Percentiles rank a stretch among this genome's conserved stretches.
These are phyloP conservation scores for Leucogyrophana mollusca DNA, from an alignment of 768 basidiomycete genomes.

Conservation along the genomic window DNA sequence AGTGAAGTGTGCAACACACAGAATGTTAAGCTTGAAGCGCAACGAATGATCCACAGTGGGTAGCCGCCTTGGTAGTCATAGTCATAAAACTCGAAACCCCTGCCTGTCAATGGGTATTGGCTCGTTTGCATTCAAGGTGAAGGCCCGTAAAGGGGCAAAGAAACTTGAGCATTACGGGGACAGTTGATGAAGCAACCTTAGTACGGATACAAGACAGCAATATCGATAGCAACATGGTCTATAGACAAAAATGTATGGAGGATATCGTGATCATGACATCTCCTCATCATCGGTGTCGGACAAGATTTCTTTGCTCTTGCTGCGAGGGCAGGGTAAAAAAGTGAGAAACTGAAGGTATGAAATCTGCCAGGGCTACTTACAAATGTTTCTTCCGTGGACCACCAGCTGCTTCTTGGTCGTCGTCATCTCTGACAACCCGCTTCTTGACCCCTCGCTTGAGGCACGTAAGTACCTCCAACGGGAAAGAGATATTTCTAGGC, in stretches of 20 bases:
- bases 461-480: neutral
- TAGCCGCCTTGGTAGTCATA: no score
- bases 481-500: neutral
- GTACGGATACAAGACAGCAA: slow-evolving; percentile 4
- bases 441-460: slow-evolving; percentile 57
- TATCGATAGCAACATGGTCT: slow-evolving; percentile 13
- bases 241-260: slow-evolving; percentile 9
- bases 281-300: slow-evolving; percentile 83
- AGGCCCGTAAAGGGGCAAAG: no score
- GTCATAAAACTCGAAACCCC: no score
- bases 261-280: slow-evolving; percentile 59
- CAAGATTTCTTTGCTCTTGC: slow-evolving; percentile 87
- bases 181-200: no score
- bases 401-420: slow-evolving; percentile 64
- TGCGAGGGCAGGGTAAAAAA: slow-evolving; percentile 26
- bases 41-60: no score
- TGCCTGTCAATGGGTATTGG: no score
- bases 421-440: slow-evolving; percentile 76
- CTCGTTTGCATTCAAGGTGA: no score
- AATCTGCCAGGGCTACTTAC: slow-evolving; percentile 46
- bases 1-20: no score
- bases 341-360: neutral
- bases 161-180: no score
- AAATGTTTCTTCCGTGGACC: slow-evolving; percentile 76
- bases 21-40: no score